Base-by-base conservation (phyloP, 495 filamentous ascomycete species). In the Lophium mytilinum region DNA sequence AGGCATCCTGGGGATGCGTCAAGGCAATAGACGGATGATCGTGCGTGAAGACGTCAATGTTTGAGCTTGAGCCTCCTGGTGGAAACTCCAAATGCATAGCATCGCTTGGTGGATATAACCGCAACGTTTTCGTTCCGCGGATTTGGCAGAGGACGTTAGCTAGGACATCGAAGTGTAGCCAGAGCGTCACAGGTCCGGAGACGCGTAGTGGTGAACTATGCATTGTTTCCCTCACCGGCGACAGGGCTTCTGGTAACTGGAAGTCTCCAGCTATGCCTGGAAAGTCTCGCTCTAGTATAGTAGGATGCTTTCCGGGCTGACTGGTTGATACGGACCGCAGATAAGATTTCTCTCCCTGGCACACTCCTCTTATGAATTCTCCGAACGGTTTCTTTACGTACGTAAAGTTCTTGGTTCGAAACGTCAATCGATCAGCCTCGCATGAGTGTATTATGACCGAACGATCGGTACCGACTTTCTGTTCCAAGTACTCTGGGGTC, bases 151-250 rank as follows among this genome's bases (percentile, higher is more conserved):
- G 83, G 7, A 95, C 76, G 64, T 95, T 96, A 21, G 89, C 89
- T 83, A 94, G 91, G 15, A 90, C 88, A 69, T 95, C 89, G 73
- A 91, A 95, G 69, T 96, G 89, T 24, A 95, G 75, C 91, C 90
- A 96, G 82, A 97, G 89, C 24, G 80, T 84, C 3, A 94, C 89
- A 0, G 81, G 83, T 1, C 89, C 88, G 12, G 88, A 91, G 41
- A 96, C 83, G 24, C 90, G 76, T 21, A 95, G 69, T 0, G 89
- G 84, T 0, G 88, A 89, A 66, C 86, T 93, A 65, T 94, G 89
- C n/a, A 78, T 72, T 59, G 83, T 82, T 10, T 56, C 19, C 80
- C 66, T 66, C 2, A 84, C 81, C n/a, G 78, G 69, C 1, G 72
- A 70, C 24, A 95, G 72, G 49, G 82, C 73, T 9, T 77, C 67